Evolutionary conservation across 2,329 filamentous ascomycete species (phyloP), one percentile per base, ranked within the genome.

Genomic region (Cladosporium austrohemisphaericum): DNA sequence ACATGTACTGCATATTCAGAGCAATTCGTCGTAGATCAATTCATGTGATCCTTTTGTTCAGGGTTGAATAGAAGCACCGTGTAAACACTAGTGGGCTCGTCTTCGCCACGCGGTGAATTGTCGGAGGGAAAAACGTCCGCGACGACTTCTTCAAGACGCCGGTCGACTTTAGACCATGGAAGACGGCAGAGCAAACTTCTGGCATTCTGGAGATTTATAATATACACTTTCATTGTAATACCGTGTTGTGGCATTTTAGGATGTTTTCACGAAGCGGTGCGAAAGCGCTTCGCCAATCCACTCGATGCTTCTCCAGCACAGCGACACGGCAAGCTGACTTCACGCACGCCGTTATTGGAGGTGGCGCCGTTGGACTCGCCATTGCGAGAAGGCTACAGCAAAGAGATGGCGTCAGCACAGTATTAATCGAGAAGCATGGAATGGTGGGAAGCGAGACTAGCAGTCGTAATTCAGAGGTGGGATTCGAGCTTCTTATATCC

Each of bases 371-470:
- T 28, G 91, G 91, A 9, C 79, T 95, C 2, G 86, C 91, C 7
- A 79, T 90, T 49, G 88, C 89, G 4, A 79, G 86, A 4, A 77
- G 84, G 55, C 77, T 95, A 19, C 82, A 89, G 47, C 68, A 70
- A 51, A 73, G 76, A 52, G 74, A 81, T 25, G 72, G 76, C 16
- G 76, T 77, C 5, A 81, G 80, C 2, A 92, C 88, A 0, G 76
- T 95, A 10, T 74, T 95, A 47, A 81, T 96, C 1, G 91, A 96
- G 69, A 82, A 86, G 20, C 87, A 95, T 73, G 69, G 75, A 18
- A 76, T 78, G 43, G 76, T 87, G 20, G 91, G 91, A 41, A 92
- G 83, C 22, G 91, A 96, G 72, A 95, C 90, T 0, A 91, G 86
- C 55, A 88, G 86, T 56, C 84, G 91, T 58, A 96, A 95, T 73